Evolutionary conservation across 2,329 filamentous ascomycete genomes (phyloP), one percentile per base, ranked within the genome.

Genomic region (Thermothelomyces thermophilus): DNA sequence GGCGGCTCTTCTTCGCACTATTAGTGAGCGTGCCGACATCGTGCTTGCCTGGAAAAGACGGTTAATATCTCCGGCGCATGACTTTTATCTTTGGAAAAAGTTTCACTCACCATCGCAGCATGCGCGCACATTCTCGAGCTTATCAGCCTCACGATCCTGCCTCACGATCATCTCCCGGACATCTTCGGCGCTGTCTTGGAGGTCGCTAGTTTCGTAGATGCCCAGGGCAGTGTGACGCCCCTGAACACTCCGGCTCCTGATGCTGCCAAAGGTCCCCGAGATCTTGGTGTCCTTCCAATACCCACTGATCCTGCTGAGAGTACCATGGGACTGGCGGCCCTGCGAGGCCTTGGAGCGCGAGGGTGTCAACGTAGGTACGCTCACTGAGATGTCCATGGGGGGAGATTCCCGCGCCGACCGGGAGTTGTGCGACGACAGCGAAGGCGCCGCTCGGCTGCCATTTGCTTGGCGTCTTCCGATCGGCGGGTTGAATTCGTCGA

Each of bases 91-190:
- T 10, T 17, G 14, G 5, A 17, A 17, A 4, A 3, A 16, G 16
- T 1, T 24, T 4, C 1, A 73, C 84, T 79, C 77, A 91, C 90
- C 93, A 78, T 97, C 93, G 69, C 93, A 98, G 72, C 93, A 98
- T 52, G 91, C 90, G 64, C 93, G 79, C 57, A 98, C 93, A 66
- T 98, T 96, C 74, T 97, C 91, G 61, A 97, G 75, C 55, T 84
- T 78, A 63, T 90, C 87, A 22, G 84, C 75, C 58, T 90, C 86
- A 47, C 82, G 74, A 61, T 91, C 85, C 63, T 90, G 84, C 55
- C 80, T 76, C 68, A 91, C 87, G 60, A 91, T 87, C 56, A 90
- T 82, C 56, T 84, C 78, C 50, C 88, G 76, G 50, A 95, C 66
- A 63, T 96, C 89, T 66, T 95, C 89, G 3, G 87, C 87, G 61